Percentiles rank a stretch among this genome's conserved stretches.
Evolutionary conservation across 495 filamentous ascomycete species (phyloP).

Genomic region (Tuber microsphaerosporum): DNA sequence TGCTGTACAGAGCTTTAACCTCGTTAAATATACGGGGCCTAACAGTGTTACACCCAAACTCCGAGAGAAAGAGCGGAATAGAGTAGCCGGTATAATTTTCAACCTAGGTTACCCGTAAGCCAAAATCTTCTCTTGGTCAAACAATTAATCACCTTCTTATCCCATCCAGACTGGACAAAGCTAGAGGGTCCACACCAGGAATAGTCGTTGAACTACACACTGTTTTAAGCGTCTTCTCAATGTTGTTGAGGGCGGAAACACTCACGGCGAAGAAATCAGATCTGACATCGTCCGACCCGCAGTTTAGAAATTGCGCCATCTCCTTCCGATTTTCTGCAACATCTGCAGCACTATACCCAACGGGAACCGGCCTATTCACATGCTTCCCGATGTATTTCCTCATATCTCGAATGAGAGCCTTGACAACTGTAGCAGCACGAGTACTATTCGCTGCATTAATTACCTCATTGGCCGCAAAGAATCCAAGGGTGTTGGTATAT

Average conservation of each 20-base stretch:
- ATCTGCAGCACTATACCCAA: constrained; percentile 89
- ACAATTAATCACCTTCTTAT: constrained; percentile 60
- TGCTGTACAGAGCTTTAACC: constrained; percentile 69
- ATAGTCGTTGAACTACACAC: constrained; percentile 66
- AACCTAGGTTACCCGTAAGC: constrained; percentile 12
- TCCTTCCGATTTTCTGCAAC: constrained; percentile 78
- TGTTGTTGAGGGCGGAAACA: neutral
- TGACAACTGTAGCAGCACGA: constrained; percentile 73
- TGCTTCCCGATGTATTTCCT: constrained; percentile 70
- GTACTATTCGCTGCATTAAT: constrained; percentile 79
- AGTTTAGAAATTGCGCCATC: constrained; percentile 91
- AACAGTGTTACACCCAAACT: constrained; percentile 78
- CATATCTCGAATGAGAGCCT: constrained; percentile 88
- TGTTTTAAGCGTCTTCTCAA: neutral
- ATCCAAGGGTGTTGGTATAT: constrained; percentile 83
- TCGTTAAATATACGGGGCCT: constrained; percentile 76
- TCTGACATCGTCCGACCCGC: constrained; percentile 68
- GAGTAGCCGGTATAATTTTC: constrained; percentile 77
- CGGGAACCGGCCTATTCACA: constrained; percentile 72
- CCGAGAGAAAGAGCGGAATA: constrained; percentile 88
- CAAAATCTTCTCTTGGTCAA: neutral
- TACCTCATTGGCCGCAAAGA: constrained; percentile 96
- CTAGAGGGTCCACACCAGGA: constrained; percentile 86
- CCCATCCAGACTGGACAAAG: constrained; percentile 61
- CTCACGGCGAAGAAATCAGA: constrained; percentile 88